Evolutionary conservation across 306 rosid genomes (phyloP).

Genomic region (Pyrus communis): DNA sequence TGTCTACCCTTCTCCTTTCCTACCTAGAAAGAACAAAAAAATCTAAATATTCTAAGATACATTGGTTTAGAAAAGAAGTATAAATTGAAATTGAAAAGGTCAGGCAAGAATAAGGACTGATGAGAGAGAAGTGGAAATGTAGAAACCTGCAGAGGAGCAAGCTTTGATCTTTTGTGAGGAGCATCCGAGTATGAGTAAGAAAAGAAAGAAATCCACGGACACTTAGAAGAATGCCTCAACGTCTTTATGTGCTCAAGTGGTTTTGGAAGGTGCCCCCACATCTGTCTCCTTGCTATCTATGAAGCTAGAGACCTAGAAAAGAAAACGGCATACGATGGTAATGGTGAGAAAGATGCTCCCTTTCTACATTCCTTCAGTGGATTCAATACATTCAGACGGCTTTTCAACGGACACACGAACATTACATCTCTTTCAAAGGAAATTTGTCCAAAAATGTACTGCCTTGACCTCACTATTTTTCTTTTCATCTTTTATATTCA

Average conservation of each 20-base stretch:
- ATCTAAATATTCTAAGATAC: not conserved
- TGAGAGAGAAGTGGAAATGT: not conserved
- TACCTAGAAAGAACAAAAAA: slow-evolving; percentile 13
- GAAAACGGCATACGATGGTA: not conserved
- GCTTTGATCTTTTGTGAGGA: slow-evolving; percentile 53
- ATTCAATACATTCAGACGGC: not conserved
- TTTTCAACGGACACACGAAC: not conserved
- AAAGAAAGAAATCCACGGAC: slow-evolving; percentile 38
- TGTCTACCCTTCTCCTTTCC: slow-evolving; percentile 92
- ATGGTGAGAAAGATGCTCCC: not conserved
- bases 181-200: slow-evolving; percentile 39
- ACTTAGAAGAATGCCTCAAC: slow-evolving; percentile 26
- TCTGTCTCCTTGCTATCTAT: slow-evolving; percentile 10
- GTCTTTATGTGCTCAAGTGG: slow-evolving; percentile 28
- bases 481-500: not conserved
- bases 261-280: slow-evolving; percentile 42
- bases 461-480: not conserved
- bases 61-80: not conserved
- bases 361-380: not conserved
- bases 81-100: not conserved
- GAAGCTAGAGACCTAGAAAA: slow-evolving; percentile 13
- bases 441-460: not conserved
- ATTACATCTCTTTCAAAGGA: not conserved
- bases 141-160: slow-evolving; percentile 82
- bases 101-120: not conserved